Evolutionary conservation across 78 protist species (phyloP).

Genomic region (Protostelium mycophagum): DNA sequence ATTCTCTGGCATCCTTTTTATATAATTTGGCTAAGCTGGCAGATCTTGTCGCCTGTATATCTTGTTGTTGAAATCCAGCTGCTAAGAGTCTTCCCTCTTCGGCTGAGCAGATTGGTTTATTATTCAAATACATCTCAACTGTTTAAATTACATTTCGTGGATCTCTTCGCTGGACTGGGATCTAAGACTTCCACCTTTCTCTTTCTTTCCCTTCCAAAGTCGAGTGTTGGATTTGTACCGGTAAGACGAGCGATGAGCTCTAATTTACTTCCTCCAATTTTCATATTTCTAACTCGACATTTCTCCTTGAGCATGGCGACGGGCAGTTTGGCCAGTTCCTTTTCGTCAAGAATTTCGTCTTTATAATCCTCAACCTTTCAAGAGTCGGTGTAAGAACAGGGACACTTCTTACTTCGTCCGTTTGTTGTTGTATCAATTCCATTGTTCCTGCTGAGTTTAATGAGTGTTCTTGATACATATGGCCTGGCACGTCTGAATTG

Average conservation of each 20-base stretch:
- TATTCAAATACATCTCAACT: not conserved
- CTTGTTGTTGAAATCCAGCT: not conserved
- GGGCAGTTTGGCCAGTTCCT: not conserved
- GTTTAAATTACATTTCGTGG: not conserved
- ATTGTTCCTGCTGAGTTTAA: not conserved
- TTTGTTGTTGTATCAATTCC: not conserved
- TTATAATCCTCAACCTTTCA: not conserved
- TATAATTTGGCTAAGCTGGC: not conserved
- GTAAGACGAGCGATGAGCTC: not conserved
- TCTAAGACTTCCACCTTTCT: not conserved
- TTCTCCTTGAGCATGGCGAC: not conserved
- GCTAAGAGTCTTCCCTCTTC: not conserved
- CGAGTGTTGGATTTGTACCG: not conserved
- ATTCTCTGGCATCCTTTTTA: not conserved
- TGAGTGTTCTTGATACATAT: not conserved
- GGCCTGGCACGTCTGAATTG: not conserved
- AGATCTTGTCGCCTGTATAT: not conserved
- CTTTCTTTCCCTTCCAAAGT: not conserved
- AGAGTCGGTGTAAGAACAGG: not conserved
- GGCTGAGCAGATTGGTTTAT: not conserved
- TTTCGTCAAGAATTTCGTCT: not conserved
- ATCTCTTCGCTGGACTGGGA: not conserved
- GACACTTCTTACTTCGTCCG: not conserved
- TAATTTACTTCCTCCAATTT: not conserved
- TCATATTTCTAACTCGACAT: not conserved